A percentile compares a stretch with the other conserved stretches of the same genome.
Conservation (phyloP, 2,329 filamentous ascomycete species). For the Colletotrichum salicis region DNA sequence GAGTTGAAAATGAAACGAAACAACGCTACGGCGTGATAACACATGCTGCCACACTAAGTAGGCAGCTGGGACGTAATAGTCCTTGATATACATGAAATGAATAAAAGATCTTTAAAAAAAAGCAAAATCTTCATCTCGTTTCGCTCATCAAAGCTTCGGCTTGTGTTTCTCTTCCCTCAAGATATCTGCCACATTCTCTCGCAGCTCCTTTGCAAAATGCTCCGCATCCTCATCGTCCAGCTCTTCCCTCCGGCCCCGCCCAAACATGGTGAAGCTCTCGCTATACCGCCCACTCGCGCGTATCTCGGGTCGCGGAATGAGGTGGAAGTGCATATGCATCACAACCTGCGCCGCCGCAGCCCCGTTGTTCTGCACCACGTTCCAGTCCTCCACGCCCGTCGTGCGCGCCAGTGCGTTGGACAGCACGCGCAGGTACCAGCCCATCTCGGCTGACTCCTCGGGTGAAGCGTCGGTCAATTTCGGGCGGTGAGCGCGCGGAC, state of each 20-base stretch:
- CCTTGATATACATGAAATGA: conserved; percentile 22
- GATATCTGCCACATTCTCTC: conserved; percentile 60
- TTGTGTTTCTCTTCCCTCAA: conserved; percentile 45
- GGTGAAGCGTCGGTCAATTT: conserved; percentile 79
- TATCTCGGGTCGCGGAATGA: conserved; percentile 85
- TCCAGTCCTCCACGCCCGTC: conserved; percentile 85
- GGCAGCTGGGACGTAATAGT: conserved; percentile 12
- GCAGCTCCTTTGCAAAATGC: conserved; percentile 65
- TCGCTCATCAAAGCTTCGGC: conserved; percentile 51
- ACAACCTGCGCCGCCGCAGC: conserved; percentile 91
- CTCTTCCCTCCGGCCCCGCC: conserved; percentile 76
- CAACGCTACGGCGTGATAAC: conserved; percentile 10
- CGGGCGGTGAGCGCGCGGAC: conserved; percentile 78
- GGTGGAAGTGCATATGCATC: conserved; percentile 92
- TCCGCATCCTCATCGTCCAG: conserved; percentile 80
- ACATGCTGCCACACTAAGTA: background rate
- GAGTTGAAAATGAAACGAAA: conserved; percentile 23
- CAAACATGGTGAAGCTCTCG: conserved; percentile 85
- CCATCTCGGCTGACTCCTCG: conserved; percentile 73
- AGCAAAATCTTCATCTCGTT: conserved; percentile 42
- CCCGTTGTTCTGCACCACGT: conserved; percentile 96
- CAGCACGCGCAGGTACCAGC: conserved; percentile 75
- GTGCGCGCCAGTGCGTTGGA: conserved; percentile 75
- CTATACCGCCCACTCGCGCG: conserved; percentile 62
- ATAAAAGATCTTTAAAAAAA: conserved; percentile 13